A percentile compares a stretch with the other conserved stretches of the same genome.
phyloP scores from a whole-genome alignment of 2,329 filamentous ascomycete species.

The Pseudocercospora fijiensis region DNA sequence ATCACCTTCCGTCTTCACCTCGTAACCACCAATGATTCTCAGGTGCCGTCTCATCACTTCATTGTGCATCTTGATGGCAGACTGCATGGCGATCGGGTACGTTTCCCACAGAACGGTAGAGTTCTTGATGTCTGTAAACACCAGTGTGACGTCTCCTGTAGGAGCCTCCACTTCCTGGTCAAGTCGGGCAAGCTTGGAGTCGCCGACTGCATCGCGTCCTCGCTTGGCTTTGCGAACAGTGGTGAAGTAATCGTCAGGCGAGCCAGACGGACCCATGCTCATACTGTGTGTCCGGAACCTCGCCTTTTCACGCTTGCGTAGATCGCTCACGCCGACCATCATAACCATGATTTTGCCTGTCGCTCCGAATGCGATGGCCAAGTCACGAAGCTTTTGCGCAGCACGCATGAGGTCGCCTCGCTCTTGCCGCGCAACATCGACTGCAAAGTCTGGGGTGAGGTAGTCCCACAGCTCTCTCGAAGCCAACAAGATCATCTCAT shows the following conservation, averaged over 20 bases:
- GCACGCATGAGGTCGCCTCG: constrained; percentile 89
- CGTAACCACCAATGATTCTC: constrained; percentile 90
- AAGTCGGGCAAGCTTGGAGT: constrained; percentile 82
- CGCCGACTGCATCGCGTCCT: constrained; percentile 60
- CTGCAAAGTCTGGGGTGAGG: constrained; percentile 81
- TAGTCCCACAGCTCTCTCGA: constrained; percentile 96
- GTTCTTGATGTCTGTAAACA: constrained; percentile 99
- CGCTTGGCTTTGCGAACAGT: constrained; percentile 64
- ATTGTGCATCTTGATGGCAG: constrained; percentile 96
- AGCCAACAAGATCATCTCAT: constrained; percentile 90
- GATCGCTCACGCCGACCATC: constrained; percentile 89
- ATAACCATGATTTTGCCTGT: constrained; percentile 98
- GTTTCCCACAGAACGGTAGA: constrained; percentile 96
- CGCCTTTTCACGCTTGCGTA: constrained; percentile 81
- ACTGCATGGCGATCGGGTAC: constrained; percentile 90
- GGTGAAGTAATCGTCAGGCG: constrained; percentile 68
- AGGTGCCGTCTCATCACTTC: constrained; percentile 93
- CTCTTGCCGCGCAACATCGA: constrained; percentile 86
- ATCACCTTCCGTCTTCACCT: constrained; percentile 99
- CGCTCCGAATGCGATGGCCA: constrained; percentile 93
- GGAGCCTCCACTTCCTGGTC: constrained; percentile 90
- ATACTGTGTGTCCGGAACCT: constrained; percentile 76
- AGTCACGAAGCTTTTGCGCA: constrained; percentile 87
- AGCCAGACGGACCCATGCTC: constrained; percentile 75
- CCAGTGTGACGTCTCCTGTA: constrained; percentile 84